A percentile compares a stretch with the other conserved stretches of the same genome.
Conservation (phyloP, 2,329 filamentous ascomycete genomes). For the Trichoderma semiorbis region DNA sequence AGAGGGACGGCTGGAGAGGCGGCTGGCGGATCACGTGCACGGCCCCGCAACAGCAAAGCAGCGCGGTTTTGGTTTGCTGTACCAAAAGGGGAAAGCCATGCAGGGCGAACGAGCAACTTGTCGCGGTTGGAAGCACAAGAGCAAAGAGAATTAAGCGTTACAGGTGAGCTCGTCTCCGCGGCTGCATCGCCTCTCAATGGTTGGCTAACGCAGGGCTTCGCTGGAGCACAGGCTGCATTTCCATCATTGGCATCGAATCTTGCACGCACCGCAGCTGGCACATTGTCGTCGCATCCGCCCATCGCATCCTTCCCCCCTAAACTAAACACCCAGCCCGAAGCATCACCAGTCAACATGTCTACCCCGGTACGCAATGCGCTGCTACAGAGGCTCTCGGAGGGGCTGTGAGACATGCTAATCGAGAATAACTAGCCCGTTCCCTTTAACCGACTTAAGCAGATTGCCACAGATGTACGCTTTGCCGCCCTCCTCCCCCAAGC, state of each 20-base stretch:
- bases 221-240: not conserved
- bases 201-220: not conserved
- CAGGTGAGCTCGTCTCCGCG: constrained; percentile 23
- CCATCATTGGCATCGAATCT: not conserved
- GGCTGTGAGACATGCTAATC: constrained; percentile 24
- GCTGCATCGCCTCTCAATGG: not conserved
- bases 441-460: constrained; percentile 75
- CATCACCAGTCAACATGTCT: constrained; percentile 33
- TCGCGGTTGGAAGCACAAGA: constrained; percentile 15
- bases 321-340: not conserved
- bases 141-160: not conserved
- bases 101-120: constrained; percentile 23
- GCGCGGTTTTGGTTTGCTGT: constrained; percentile 6
- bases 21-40: constrained; percentile 27
- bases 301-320: not conserved
- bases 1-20: not conserved
- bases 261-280: not conserved
- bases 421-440: constrained; percentile 62
- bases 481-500: not conserved
- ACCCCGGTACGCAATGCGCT: constrained; percentile 34
- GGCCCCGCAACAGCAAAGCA: constrained; percentile 22
- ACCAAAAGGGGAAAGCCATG: constrained; percentile 29
- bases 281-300: not conserved
- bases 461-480: constrained; percentile 71
- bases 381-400: not conserved